Base-by-base conservation (phyloP, 805 yeast species). In the Nakazawaea peltata region DNA sequence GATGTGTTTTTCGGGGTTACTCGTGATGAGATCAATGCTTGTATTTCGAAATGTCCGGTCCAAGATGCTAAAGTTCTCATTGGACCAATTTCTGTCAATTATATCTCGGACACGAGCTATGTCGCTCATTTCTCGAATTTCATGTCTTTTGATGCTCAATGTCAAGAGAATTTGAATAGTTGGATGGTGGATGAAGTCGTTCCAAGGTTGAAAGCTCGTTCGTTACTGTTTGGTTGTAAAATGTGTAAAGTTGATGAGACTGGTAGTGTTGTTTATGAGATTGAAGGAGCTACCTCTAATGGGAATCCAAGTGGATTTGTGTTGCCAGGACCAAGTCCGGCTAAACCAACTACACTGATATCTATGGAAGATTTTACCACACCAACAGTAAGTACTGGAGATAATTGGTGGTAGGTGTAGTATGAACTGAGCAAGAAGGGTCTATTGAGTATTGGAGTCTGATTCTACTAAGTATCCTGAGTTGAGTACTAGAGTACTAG, bases 1-100 rank as follows among this genome's bases (percentile, higher is more conserved):
- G 77, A 73, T 36, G 61, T 74, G 3, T 68, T 70, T 26, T 59
- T 68, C 33, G 84, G 83, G 1, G 61, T 70, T 2, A 67, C 75
- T 0, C 57, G 55, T 34, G 66, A 64, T 7, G 69, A 65, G 14
- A 43, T 77, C 9, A 67, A 63, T 32, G 30, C 19, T 11, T 43
- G 43, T 3, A 31, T 52, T 8, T 10, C 15, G 7, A 13, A 25
- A 6, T 10, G 14, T 13, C 7, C 14, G 13, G 14, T 25, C 14
- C 7, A 6, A 8, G 17, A 12, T 5, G 8, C 13, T 12, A 28
- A 8, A 5, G 41, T 53, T 61, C 19, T 29, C 5, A 12, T 6
- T 6, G 26, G 32, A n/a, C 37, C 37, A 1, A 26, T 33, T 2
- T 44, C 41, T 4, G 36, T 71, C n/a, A 59, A 56, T 29, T 65